Evolutionary conservation across 352 stramenopile genomes (phyloP).

Genomic region (Globisporangium echinulatum): DNA sequence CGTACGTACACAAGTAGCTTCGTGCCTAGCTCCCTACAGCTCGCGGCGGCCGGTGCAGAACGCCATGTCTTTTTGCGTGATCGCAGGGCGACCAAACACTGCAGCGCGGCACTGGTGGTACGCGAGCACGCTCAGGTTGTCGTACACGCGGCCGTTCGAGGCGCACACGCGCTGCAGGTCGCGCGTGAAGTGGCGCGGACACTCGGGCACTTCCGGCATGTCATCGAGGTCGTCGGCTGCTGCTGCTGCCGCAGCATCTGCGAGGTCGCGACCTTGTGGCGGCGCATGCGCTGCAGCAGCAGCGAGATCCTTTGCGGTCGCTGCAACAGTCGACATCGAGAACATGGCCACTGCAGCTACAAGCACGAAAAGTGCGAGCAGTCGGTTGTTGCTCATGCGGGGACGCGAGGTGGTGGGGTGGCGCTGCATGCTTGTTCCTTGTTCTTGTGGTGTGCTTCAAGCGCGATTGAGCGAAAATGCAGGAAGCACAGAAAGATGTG

Average conservation of each 20-base stretch:
- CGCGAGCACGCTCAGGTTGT: slow-evolving; percentile 46
- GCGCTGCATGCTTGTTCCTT: background rate
- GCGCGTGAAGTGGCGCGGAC: slow-evolving; percentile 35
- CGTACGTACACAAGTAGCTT: background rate
- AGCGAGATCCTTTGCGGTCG: background rate
- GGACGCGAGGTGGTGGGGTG: background rate
- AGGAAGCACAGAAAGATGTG: too few species aligned
- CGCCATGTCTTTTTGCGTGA: slow-evolving; percentile 34
- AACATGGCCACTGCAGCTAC: background rate
- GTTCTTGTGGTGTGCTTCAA: background rate
- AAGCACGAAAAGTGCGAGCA: background rate
- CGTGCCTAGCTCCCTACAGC: slow-evolving; percentile 9
- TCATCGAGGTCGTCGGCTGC: background rate
- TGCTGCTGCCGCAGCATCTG: background rate
- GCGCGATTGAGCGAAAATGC: too few species aligned
- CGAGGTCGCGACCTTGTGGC: background rate
- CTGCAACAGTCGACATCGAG: background rate
- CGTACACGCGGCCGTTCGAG: slow-evolving; percentile 49
- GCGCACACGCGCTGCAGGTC: slow-evolving; percentile 44
- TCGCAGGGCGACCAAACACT: slow-evolving; percentile 19
- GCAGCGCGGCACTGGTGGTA: slow-evolving; percentile 46
- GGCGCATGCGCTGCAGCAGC: background rate
- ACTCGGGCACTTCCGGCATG: slow-evolving; percentile 22
- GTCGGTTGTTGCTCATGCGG: too few species aligned
- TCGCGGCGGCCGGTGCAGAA: slow-evolving; percentile 26